Evolutionary conservation across 2,329 filamentous ascomycete species (phyloP), one percentile per base, ranked within the genome.

Genomic region (Coccinonectria pachysandricola): DNA sequence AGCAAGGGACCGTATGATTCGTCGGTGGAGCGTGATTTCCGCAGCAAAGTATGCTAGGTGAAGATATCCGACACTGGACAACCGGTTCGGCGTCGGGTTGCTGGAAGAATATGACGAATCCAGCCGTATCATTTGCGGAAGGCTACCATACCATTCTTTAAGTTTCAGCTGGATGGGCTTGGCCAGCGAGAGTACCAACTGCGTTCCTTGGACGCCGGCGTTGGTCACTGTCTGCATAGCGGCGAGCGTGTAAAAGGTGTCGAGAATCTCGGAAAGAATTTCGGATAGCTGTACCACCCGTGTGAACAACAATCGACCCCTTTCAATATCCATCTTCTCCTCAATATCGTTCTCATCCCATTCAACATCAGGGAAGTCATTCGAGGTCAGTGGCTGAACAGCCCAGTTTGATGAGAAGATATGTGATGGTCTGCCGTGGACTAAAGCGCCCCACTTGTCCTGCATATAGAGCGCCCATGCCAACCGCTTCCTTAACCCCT

Each of bases 381-480:
- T 71, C 23, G 64, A 54, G 4, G 60, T 65, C n/a, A 84, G 66
- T 6, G 63, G 50, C 31, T 67, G 65, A 5, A 93, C 84, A 2
- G 78, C 84, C 85, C 85, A 93, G 52, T 92, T 74, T 23, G 64
- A 58, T 12, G 61, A 52, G 37, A 71, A 69, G 20, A 75, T 71
- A 39, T 92, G 85, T 4, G 84, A 91, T 1, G 85, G 86, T 8
- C 85, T 76, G 23, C 85, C 85, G 46, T 92, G 82, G 13, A 91
- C 77, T 12, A 93, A 63, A 2, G 85, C 78, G 10, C 81, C 83
- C 86, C 86, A 93, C 54, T 70, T 92, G 55, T 95, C 87, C 56
- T 94, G 85, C 79, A 92, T 88, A 51, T 91, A 93, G 26, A 93
- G 56, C 3, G 83, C 86, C 86, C 87, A 94, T 1, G 84, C 85